Conservation (phyloP, 257 asterid genomes). For the Penstemon barbatus region DNA sequence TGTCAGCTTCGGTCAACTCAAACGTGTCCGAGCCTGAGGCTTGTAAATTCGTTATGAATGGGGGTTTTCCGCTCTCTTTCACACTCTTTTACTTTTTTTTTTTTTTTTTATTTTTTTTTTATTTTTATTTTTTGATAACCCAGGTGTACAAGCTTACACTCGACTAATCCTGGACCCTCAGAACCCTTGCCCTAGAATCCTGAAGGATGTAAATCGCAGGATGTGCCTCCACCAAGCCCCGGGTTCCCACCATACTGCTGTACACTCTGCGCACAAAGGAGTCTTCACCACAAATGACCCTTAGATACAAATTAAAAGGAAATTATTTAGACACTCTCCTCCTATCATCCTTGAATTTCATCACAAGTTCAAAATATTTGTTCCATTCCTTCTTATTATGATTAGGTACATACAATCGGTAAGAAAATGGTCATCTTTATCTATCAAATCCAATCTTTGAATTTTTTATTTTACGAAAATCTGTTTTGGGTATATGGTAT, state of each 20-base stretch:
- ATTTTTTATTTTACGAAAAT: not conserved
- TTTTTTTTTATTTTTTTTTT: too few relatives aligned
- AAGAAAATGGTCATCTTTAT: too few relatives aligned
- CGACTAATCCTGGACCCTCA: too few relatives aligned
- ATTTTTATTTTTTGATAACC: too few relatives aligned
- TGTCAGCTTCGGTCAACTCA: constrained; percentile 57
- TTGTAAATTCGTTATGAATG: constrained; percentile 25
- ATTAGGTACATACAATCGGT: constrained; percentile 27
- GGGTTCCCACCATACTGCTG: too few relatives aligned
- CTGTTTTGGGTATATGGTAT: too few relatives aligned
- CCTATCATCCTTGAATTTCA: constrained; percentile 25
- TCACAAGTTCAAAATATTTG: not conserved
- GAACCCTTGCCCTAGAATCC: too few relatives aligned
- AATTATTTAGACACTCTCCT: constrained; percentile 26
- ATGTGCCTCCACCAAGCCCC: too few relatives aligned
- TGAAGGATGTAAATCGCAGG: too few relatives aligned
- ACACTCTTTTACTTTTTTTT: constrained; percentile 28
- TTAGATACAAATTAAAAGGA: constrained; percentile 25
- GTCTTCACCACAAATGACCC: too few relatives aligned
- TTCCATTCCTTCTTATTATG: constrained; percentile 28
- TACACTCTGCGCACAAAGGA: too few relatives aligned
- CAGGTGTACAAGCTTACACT: too few relatives aligned
- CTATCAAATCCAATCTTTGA: not conserved
- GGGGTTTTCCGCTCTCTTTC: constrained; percentile 72
- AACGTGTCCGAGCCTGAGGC: constrained; percentile 38